These are phyloP conservation scores for Solanum gandarillasii DNA, from an alignment of 257 asterid species.

Conservation along the genomic window DNA sequence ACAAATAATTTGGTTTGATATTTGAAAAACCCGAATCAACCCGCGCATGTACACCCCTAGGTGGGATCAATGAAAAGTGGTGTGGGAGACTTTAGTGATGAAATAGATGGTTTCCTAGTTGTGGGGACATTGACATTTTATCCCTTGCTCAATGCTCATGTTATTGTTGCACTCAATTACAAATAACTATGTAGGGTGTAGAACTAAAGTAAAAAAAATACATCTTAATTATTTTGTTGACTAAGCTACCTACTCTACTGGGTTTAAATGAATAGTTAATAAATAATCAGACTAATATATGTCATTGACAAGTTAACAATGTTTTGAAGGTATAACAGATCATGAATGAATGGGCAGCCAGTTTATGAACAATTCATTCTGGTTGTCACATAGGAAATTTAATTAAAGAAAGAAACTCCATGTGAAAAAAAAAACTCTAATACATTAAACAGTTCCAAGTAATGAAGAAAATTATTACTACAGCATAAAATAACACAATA, in stretches of 20 bases:
- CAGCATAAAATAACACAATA: neutral
- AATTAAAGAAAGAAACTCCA: neutral
- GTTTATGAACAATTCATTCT: neutral
- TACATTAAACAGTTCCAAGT: neutral
- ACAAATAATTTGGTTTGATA: too few species aligned
- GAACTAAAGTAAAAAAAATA: neutral
- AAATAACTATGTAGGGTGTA: neutral
- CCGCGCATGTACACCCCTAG: too few species aligned
- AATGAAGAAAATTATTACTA: neutral
- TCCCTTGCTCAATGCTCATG: neutral
- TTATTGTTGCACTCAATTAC: neutral
- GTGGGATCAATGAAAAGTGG: slow-evolving; percentile 31
- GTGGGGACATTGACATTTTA: slow-evolving; percentile 12
- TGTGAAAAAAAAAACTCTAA: neutral
- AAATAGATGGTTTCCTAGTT: slow-evolving; percentile 19
- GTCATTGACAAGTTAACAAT: neutral
- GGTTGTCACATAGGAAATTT: neutral
- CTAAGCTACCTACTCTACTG: neutral
- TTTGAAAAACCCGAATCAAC: too few species aligned
- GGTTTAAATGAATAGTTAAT: neutral
- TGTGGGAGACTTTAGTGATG: slow-evolving; percentile 32
- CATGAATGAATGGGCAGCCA: neutral
- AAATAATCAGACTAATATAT: neutral
- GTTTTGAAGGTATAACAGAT: neutral
- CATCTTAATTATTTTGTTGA: neutral